Evolutionary conservation across 805 yeast genomes (phyloP), one percentile per base, ranked within the genome.

Genomic region (Spathaspora girioi): DNA sequence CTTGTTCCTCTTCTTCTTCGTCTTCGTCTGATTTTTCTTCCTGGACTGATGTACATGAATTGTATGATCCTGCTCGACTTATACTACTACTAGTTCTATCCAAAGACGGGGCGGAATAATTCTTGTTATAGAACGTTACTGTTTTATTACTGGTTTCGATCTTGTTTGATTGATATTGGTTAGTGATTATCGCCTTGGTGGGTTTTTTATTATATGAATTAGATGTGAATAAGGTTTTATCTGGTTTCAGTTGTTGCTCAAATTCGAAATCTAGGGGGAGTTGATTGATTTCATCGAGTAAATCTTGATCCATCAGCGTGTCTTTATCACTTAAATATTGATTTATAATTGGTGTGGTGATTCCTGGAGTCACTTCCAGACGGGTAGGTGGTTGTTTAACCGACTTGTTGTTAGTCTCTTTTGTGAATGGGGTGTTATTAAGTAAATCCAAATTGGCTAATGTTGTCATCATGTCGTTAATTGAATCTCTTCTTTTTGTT

Each of bases 161-260:
- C 50, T 69, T 72, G 51, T 68, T 71, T 3, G 66, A 56, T 29
- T 56, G 63, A 43, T 47, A 59, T 29, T 52, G 60, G 50, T 54
- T 31, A 26, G 67, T 68, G 45, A 57, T 43, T 18, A 62, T 50
- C n/a, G 60, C 53, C 51, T 65, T 66, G 47, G 57, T 52, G 2
- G 79, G 78, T 50, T 59, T 68, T 45, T 71, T 69, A 50, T 65
- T 71, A 59, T 65, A 73, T 1, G 78, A 73, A 52, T 70, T 71
- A 1, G 77, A 70, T 32, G 74, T 54, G 52, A 59, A 58, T 55
- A 67, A 66, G 14, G 38, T 15, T n/a, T 43, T 42, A 38, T 14
- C 10, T 5, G 11, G 12, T 53, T 49, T 50, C 14, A 54, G 43
- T 10, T 58, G 55, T 32, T 63, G 57, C 20, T 69, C 68, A 51